Conservation (phyloP, 768 basidiomycete genomes). For the Tremella mesenterica region DNA sequence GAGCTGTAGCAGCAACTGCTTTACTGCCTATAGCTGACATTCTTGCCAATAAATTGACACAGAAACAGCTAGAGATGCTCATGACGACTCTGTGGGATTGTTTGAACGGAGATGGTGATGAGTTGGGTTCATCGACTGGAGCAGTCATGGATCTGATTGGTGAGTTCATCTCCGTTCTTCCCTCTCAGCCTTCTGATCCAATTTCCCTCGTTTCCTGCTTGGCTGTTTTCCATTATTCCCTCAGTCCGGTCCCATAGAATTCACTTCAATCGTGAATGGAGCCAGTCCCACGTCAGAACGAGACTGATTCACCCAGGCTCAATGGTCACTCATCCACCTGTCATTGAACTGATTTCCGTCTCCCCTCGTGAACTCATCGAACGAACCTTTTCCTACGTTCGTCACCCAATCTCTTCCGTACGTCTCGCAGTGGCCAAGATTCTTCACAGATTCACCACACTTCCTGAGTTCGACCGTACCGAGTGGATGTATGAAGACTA, state of each 20-base stretch:
- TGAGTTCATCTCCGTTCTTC: too few species aligned
- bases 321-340: too few species aligned
- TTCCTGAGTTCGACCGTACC: slow-evolving; percentile 56
- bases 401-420: slow-evolving; percentile 89
- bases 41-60: slow-evolving; percentile 62
- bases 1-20: slow-evolving; percentile 87
- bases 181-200: too few species aligned
- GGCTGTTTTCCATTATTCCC: too few species aligned
- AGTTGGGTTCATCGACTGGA: slow-evolving; percentile 89
- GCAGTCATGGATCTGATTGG: slow-evolving; percentile 97
- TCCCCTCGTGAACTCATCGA: neutral
- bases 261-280: too few species aligned
- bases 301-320: too few species aligned
- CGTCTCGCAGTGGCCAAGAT: slow-evolving; percentile 87
- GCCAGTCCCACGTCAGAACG: too few species aligned
- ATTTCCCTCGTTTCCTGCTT: neutral
- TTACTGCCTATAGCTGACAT: slow-evolving; percentile 75
- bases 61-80: slow-evolving; percentile 62
- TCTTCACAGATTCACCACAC: slow-evolving; percentile 72
- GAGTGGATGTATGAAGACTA: slow-evolving; percentile 75
- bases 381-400: slow-evolving; percentile 88
- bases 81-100: slow-evolving; percentile 84
- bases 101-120: slow-evolving; percentile 86
- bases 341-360: slow-evolving; percentile 48
- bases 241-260: too few species aligned